These are phyloP conservation scores for Murraya koenigii DNA, from an alignment of 345 rosid species.

Conservation along the genomic window DNA sequence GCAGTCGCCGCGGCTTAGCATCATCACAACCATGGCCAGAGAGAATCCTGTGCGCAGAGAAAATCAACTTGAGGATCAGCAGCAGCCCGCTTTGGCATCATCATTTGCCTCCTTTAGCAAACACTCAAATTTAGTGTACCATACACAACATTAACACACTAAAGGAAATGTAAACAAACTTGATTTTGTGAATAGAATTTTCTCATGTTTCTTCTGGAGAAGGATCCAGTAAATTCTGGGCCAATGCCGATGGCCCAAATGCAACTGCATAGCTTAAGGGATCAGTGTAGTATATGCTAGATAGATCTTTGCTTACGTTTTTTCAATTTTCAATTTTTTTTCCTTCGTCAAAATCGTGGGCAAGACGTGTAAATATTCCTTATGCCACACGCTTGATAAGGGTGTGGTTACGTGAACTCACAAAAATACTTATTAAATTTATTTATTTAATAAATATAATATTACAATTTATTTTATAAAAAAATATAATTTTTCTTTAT, in stretches of 20 bases:
- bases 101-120: conserved; percentile 24
- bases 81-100: conserved; percentile 11
- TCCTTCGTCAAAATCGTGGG: too few species aligned
- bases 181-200: background rate
- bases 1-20: conserved; percentile 36
- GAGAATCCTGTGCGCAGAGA: conserved; percentile 56
- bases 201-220: background rate
- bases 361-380: too few species aligned
- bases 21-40: conserved; percentile 43
- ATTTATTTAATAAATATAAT: too few species aligned
- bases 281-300: background rate
- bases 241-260: background rate
- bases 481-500: too few species aligned
- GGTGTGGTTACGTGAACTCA: too few species aligned
- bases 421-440: too few species aligned
- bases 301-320: background rate
- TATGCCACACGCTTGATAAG: too few species aligned
- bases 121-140: conserved; percentile 23
- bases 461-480: too few species aligned
- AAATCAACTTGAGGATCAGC: conserved; percentile 13
- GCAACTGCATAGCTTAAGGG: background rate
- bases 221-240: background rate
- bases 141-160: background rate
- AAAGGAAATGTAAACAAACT: background rate
- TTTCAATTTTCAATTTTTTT: background rate